A percentile compares a stretch with the other conserved stretches of the same genome.
These are phyloP conservation scores for Suillus sp. DNA, from an alignment of 768 basidiomycete genomes.

Conservation along the genomic window DNA sequence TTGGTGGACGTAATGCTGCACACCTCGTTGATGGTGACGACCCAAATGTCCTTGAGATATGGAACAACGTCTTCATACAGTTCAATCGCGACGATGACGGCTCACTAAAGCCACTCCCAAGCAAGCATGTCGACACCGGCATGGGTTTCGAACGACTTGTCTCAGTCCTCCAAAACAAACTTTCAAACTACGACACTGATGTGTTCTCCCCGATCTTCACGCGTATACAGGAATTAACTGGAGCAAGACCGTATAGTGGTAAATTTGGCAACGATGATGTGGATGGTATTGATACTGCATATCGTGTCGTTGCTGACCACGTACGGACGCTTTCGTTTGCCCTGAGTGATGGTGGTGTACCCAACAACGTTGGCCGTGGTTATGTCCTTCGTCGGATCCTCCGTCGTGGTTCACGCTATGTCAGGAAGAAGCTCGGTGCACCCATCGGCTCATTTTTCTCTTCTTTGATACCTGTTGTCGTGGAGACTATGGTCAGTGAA, in stretches of 20 bases:
- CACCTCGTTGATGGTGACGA: constrained; percentile 95
- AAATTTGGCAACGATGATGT: constrained; percentile 93
- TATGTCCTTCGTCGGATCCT: constrained; percentile 96
- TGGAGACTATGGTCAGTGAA: constrained; percentile 77
- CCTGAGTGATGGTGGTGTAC: constrained; percentile 93
- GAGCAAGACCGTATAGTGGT: constrained; percentile 84
- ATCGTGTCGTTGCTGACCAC: constrained; percentile 96
- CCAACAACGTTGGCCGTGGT: constrained; percentile 94
- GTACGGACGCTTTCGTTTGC: constrained; percentile 95
- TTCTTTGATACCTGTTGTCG: constrained; percentile 83
- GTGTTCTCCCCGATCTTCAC: constrained; percentile 88
- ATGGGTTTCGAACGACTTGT: constrained; percentile 99
- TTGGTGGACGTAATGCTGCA: constrained; percentile 95
- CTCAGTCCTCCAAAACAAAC: constrained; percentile 86
- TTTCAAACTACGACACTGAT: constrained; percentile 98
- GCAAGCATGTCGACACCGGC: constrained; percentile 97
- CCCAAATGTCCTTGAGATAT: constrained; percentile 95
- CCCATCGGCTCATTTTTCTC: constrained; percentile 96
- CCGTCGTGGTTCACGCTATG: constrained; percentile 92
- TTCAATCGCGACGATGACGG: constrained; percentile 95
- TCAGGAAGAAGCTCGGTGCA: constrained; percentile 91
- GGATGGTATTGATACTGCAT: constrained; percentile 97
- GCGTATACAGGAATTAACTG: constrained; percentile 85
- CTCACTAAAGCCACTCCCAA: constrained; percentile 76
- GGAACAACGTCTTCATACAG: constrained; percentile 99